Conservation (phyloP, 192 early-diverging fungal genomes). For the Pilaira anomala region DNA sequence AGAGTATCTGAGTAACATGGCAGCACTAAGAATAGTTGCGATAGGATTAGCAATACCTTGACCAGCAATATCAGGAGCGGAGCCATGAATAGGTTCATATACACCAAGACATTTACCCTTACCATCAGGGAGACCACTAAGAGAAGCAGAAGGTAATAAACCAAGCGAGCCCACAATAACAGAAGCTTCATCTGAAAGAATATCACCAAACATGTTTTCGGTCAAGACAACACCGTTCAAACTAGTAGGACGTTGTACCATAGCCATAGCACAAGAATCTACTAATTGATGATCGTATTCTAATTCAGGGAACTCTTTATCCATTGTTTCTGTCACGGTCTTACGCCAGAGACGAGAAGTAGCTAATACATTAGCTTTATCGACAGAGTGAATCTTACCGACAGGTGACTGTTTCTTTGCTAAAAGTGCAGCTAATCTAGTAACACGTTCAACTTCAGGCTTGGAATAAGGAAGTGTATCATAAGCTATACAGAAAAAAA, state of each 20-base stretch:
- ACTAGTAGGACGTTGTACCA: slow-evolving; percentile 85
- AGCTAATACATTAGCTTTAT: slow-evolving; percentile 98
- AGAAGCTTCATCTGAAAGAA: slow-evolving; percentile 91
- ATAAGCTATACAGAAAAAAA: slow-evolving; percentile 54
- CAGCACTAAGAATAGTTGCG: slow-evolving; percentile 93
- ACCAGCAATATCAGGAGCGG: slow-evolving; percentile 98
- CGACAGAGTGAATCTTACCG: slow-evolving; percentile 90
- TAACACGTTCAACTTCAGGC: slow-evolving; percentile 90
- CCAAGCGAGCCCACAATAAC: slow-evolving; percentile 95
- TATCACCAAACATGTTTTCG: slow-evolving; percentile 99
- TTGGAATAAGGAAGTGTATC: slow-evolving; percentile 95
- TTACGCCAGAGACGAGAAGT: slow-evolving; percentile 97
- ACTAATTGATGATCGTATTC: slow-evolving; percentile 89
- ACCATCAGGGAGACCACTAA: slow-evolving; percentile 82
- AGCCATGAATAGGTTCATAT: slow-evolving; percentile 99
- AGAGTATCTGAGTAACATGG: slow-evolving; percentile 94
- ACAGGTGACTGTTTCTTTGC: slow-evolving; percentile 76
- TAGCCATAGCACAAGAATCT: slow-evolving; percentile 95
- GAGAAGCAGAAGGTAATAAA: slow-evolving; percentile 86
- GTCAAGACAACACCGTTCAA: slow-evolving; percentile 96
- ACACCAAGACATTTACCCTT: slow-evolving; percentile 73
- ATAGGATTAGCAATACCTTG: slow-evolving; percentile 96
- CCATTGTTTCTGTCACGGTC: slow-evolving; percentile 85
- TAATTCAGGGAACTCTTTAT: slow-evolving; percentile 87
- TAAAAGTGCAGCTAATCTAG: slow-evolving; percentile 87